Evolutionary conservation across 257 asterid genomes (phyloP).

Genomic region (Datura wrightii): DNA sequence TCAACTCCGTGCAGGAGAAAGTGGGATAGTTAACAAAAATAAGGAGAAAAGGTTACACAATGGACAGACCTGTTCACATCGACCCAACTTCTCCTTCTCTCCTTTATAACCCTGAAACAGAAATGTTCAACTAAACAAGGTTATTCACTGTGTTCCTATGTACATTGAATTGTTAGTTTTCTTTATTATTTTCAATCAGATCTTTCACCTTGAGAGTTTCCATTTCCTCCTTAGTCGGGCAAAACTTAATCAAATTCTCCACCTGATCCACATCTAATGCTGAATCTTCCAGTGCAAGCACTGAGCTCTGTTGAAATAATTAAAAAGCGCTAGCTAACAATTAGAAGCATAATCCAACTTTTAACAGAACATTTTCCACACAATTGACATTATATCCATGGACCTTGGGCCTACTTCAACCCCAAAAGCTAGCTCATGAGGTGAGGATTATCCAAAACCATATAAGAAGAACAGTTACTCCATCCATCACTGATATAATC

Average conservation of each 20-base stretch:
- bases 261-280: constrained; percentile 96
- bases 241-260: constrained; percentile 89
- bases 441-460: neutral
- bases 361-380: neutral
- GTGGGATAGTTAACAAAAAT: constrained; percentile 1
- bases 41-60: constrained; percentile 30
- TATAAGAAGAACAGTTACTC: constrained; percentile 9
- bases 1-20: constrained; percentile 16
- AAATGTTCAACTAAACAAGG: neutral
- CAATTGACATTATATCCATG: neutral
- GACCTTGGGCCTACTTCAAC: neutral
- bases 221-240: constrained; percentile 98
- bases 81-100: constrained; percentile 80
- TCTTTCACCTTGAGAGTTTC: constrained; percentile 77
- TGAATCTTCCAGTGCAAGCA: constrained; percentile 88
- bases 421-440: neutral
- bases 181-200: neutral
- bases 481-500: neutral
- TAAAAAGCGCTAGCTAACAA: neutral
- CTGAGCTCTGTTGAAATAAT: constrained; percentile 62
- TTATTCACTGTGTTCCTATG: neutral
- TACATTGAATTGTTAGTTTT: neutral
- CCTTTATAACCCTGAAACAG: constrained; percentile 85
- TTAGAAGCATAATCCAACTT: constrained; percentile 8
- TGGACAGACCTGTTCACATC: constrained; percentile 84